phyloP scores from a whole-genome alignment of 179 eudicot genomes.

The Carnegiea gigantea region DNA sequence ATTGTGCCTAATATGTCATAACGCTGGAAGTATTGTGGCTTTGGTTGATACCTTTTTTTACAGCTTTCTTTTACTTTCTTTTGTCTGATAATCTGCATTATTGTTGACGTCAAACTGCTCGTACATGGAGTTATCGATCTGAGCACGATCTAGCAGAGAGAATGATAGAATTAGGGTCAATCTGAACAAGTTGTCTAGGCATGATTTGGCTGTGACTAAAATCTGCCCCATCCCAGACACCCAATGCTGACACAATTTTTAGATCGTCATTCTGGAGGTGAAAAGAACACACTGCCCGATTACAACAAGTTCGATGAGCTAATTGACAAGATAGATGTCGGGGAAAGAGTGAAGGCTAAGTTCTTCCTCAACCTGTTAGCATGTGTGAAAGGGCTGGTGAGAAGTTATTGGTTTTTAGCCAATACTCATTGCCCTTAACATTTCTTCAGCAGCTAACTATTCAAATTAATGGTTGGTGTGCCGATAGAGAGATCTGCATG shows the following conservation, averaged over 20 bases:
- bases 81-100: no score
- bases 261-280: slow-evolving; percentile 33
- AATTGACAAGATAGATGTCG: slow-evolving; percentile 44
- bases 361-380: no score
- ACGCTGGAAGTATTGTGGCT: not conserved
- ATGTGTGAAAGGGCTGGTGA: no score
- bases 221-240: slow-evolving; percentile 75
- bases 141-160: slow-evolving; percentile 38
- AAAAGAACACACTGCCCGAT: slow-evolving; percentile 29
- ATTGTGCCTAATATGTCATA: no score
- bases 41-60: not conserved
- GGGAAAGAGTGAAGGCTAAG: slow-evolving; percentile 61
- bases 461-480: no score
- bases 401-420: no score
- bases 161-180: slow-evolving; percentile 19
- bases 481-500: no score
- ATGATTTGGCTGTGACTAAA: slow-evolving; percentile 46
- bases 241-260: slow-evolving; percentile 47
- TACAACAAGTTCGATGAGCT: slow-evolving; percentile 16
- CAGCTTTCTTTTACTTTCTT: not conserved
- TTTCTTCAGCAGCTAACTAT: no score
- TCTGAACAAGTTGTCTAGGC: slow-evolving; percentile 43
- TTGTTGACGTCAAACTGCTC: slow-evolving; percentile 3
- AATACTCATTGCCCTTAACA: no score
- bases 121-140: slow-evolving; percentile 32